Conservation (phyloP, 2,329 filamentous ascomycete genomes). For the Diaporthe australafricana region DNA sequence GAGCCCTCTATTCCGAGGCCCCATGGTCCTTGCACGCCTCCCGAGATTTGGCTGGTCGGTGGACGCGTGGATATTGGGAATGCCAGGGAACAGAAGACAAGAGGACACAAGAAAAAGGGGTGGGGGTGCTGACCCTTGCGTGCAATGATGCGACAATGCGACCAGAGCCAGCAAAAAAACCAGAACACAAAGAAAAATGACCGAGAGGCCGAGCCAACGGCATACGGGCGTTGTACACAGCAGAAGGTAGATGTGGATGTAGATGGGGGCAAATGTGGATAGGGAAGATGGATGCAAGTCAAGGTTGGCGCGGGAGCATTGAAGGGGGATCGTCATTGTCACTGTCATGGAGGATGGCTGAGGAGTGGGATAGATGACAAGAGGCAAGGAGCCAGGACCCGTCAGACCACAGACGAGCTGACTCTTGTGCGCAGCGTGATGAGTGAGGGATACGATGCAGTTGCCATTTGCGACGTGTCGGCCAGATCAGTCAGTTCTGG, state of each 20-base stretch:
- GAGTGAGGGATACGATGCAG: not conserved
- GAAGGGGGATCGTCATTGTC: conserved; percentile 30
- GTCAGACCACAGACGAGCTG: conserved; percentile 15
- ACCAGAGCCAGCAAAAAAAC: not conserved
- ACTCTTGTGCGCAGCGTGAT: conserved; percentile 7
- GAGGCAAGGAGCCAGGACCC: not conserved
- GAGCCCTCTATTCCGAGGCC: conserved; percentile 10
- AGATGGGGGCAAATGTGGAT: conserved; percentile 13
- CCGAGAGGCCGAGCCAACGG: conserved; percentile 28
- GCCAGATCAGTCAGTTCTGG: not conserved
- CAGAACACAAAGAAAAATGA: conserved; percentile 4
- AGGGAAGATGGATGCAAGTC: conserved; percentile 16
- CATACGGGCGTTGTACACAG: conserved; percentile 12
- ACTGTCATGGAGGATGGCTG: conserved; percentile 7
- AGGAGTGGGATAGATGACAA: conserved; percentile 13
- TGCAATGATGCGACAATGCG: conserved; percentile 15
- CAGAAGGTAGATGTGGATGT: not conserved
- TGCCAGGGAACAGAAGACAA: conserved; percentile 10
- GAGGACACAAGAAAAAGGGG: conserved; percentile 7
- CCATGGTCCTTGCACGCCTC: conserved; percentile 18
- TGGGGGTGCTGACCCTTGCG: not conserved
- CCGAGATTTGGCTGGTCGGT: conserved; percentile 27
- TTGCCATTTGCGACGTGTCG: conserved; percentile 4
- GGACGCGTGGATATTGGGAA: conserved; percentile 24
- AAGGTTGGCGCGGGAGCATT: conserved; percentile 28